Conservation (phyloP, 2,329 filamentous ascomycete species). For the Penicillium sp. region DNA sequence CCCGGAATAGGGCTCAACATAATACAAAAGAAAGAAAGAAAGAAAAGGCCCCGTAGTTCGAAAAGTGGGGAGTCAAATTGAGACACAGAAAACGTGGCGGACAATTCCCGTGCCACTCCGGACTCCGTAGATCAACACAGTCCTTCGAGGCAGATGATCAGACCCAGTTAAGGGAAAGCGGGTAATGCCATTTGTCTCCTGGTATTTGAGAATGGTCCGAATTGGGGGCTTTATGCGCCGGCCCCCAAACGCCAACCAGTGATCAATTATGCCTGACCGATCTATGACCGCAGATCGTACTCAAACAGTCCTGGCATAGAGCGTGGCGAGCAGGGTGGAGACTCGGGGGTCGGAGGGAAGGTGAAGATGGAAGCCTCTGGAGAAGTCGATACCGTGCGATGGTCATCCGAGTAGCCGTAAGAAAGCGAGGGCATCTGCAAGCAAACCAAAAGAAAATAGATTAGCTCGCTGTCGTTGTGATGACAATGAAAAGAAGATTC, state of each 20-base stretch:
- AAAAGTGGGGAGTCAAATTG: slow-evolving; percentile 9
- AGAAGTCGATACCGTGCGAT: slow-evolving; percentile 47
- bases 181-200: neutral
- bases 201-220: neutral
- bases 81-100: slow-evolving; percentile 5
- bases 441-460: slow-evolving; percentile 17
- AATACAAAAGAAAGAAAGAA: slow-evolving; percentile 11
- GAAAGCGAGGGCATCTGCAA: slow-evolving; percentile 31
- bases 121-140: neutral
- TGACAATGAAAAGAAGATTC: slow-evolving; percentile 31
- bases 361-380: slow-evolving; percentile 42
- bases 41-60: neutral
- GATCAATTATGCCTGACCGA: neutral
- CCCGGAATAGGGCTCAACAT: slow-evolving; percentile 5
- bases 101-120: slow-evolving; percentile 1
- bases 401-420: slow-evolving; percentile 44
- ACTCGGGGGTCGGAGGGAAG: slow-evolving; percentile 49
- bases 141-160: neutral
- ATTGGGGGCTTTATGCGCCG: neutral
- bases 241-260: slow-evolving; percentile 3
- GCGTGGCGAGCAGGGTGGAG: slow-evolving; percentile 45
- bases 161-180: neutral
- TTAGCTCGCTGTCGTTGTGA: slow-evolving; percentile 22
- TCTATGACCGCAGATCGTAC: slow-evolving; percentile 25
- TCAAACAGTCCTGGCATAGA: slow-evolving; percentile 33